Evolutionary conservation across 495 filamentous ascomycete genomes (phyloP).

Genomic region (Sordaria brevicollis): DNA sequence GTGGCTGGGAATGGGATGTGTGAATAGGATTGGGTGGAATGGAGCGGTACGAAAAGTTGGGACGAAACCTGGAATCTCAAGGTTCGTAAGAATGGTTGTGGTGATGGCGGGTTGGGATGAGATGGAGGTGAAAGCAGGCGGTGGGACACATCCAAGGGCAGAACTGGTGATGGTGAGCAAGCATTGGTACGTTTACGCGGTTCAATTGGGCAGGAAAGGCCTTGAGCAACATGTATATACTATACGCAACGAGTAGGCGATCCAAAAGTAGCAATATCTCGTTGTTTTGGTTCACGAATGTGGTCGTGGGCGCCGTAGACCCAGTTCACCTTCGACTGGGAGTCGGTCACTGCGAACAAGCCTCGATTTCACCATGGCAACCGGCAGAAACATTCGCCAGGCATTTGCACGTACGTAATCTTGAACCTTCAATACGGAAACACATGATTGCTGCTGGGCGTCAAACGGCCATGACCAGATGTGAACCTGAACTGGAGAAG

Average conservation of each 20-base stretch:
- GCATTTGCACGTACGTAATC: neutral
- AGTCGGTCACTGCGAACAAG: rapidly evolving
- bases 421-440: neutral
- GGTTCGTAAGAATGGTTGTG: neutral
- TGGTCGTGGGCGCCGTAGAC: neutral
- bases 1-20: neutral
- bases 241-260: neutral
- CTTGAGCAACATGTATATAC: neutral
- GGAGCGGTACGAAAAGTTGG: neutral
- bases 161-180: neutral
- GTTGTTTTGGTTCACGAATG: neutral
- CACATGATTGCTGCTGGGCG: neutral
- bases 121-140: neutral
- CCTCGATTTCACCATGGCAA: neutral
- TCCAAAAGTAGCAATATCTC: neutral
- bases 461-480: neutral
- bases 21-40: neutral
- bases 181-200: neutral
- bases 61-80: neutral
- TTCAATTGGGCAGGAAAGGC: neutral
- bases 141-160: neutral
- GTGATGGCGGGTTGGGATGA: neutral
- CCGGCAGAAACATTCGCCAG: neutral
- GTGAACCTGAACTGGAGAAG: neutral
- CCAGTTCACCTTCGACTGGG: neutral